Evolutionary conservation across 495 filamentous ascomycete genomes (phyloP), one percentile per base, ranked within the genome.

Genomic region (Podospora pseudocomata): DNA sequence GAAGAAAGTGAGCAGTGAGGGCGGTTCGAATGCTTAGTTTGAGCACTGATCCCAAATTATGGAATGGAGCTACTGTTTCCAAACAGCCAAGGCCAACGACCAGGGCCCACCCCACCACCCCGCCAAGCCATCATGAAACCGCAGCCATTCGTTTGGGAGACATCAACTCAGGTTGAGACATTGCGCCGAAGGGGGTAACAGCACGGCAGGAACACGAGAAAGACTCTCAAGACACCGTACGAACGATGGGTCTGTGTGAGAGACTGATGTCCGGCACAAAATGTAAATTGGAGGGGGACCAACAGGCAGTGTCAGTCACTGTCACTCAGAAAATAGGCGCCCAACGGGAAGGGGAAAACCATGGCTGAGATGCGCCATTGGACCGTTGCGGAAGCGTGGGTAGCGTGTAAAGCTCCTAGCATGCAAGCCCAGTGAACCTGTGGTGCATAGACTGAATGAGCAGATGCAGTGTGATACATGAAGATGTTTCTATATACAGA

Each of bases 371-470:
- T 58, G 55, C 55, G 23, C 55, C 55, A 58, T 58, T 58, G 23
- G 23, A n/a, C 55, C 55, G 18, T 58, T 58, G n/a, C 23, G 6
- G 23, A 58, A 58, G 55, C n/a, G n/a, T 58, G n/a, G 55, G n/a
- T 58, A 58, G n/a, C 55, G 55, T 58, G n/a, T 58, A n/a, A 58
- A 58, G n/a, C 55, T 18, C n/a, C 23, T 58, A 58, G 23, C 55
- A 58, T 58, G 55, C 55, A 58, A 58, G n/a, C 19, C 55, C 55
- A 58, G 55, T 13, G 39, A 49, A 13, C 39, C 39, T 49, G 13
- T 13, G 2, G 39, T 49, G 39, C 39, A 49, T 49, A 49, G 2
- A 16, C 9, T 13, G 39, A 13, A 49, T 16, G 39, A 49, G 39
- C 39, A 49, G 39, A 49, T 49, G 39, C 39, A 49, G 39, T 49